Evolutionary conservation across 1,284 basidiomycete species (phyloP).

Genomic region (Heterobasidion annosum): DNA sequence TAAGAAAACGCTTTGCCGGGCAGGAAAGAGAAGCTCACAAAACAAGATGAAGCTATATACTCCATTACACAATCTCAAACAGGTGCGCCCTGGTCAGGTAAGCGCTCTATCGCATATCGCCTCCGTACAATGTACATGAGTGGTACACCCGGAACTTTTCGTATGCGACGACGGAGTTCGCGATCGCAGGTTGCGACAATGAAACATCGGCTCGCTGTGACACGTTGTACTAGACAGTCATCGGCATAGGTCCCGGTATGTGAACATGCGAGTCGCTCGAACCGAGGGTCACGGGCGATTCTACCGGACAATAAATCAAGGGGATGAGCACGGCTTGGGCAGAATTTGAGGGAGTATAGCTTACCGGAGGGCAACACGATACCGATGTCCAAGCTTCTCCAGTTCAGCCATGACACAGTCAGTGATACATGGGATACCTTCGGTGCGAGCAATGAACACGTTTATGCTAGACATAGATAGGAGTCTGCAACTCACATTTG

Average conservation of each 20-base stretch:
- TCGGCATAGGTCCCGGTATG: conserved; percentile 97
- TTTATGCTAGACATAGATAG: conserved; percentile 5
- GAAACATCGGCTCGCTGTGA: conserved; percentile 93
- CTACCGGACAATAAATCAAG: conserved; percentile 28
- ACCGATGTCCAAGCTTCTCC: conserved; percentile 95
- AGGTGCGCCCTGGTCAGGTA: conserved; percentile 89
- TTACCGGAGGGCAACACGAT: conserved; percentile 87
- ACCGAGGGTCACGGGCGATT: conserved; percentile 94
- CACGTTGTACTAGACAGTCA: conserved; percentile 94
- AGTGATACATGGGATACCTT: conserved; percentile 96
- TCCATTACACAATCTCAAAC: conserved; percentile 6
- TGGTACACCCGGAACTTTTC: conserved; percentile 91
- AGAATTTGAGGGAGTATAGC: not conserved
- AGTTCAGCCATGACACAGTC: conserved; percentile 98
- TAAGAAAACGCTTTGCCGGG: too few relatives aligned
- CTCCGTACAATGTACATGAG: conserved; percentile 93
- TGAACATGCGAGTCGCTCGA: conserved; percentile 88
- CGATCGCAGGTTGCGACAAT: conserved; percentile 98
- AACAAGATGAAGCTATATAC: not conserved
- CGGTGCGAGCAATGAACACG: not conserved
- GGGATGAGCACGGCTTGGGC: conserved; percentile 5
- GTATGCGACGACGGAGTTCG: conserved; percentile 84
- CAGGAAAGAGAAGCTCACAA: not conserved
- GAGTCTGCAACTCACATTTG: conserved; percentile 65
- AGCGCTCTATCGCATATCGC: conserved; percentile 85